Evolutionary conservation across 176 grass and related monocot species (phyloP).

Genomic region (Triticum timopheevii): DNA sequence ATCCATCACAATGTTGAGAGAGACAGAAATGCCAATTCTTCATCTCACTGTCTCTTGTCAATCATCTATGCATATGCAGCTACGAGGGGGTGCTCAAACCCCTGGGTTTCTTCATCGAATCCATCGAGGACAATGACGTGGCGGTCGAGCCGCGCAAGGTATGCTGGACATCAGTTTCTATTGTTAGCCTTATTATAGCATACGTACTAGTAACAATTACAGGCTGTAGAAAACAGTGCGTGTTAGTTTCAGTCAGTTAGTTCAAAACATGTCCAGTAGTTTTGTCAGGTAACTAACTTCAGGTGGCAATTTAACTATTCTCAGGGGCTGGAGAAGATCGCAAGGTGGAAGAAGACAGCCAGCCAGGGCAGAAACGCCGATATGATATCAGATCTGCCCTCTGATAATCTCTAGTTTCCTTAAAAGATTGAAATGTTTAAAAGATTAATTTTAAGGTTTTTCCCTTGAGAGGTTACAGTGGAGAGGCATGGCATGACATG

Average conservation of each 20-base stretch:
- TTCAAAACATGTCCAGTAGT: background rate
- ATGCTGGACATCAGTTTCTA: background rate
- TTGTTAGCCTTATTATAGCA: background rate
- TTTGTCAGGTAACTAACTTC: too few species aligned
- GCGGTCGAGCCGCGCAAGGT: conserved; percentile 49
- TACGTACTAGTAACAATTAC: background rate
- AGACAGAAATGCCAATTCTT: background rate
- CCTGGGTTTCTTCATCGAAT: conserved; percentile 28
- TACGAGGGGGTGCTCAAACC: conserved; percentile 45
- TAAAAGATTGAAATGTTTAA: background rate
- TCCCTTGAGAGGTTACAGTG: background rate
- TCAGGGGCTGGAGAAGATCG: conserved; percentile 46
- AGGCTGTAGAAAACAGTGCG: background rate
- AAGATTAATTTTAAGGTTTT: background rate
- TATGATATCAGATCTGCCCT: background rate
- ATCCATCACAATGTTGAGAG: background rate
- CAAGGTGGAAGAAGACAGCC: conserved; percentile 33
- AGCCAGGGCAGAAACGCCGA: background rate
- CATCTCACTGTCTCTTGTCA: background rate
- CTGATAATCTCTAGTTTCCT: background rate
- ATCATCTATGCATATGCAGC: conserved; percentile 5
- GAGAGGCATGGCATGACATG: background rate
- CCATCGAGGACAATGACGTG: conserved; percentile 49
- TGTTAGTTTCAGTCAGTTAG: background rate
- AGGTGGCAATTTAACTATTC: background rate